Percentiles rank a stretch among this genome's conserved stretches.
Evolutionary conservation across 2,329 filamentous ascomycete genomes (phyloP).

Genomic region (Falciphora oryzae): DNA sequence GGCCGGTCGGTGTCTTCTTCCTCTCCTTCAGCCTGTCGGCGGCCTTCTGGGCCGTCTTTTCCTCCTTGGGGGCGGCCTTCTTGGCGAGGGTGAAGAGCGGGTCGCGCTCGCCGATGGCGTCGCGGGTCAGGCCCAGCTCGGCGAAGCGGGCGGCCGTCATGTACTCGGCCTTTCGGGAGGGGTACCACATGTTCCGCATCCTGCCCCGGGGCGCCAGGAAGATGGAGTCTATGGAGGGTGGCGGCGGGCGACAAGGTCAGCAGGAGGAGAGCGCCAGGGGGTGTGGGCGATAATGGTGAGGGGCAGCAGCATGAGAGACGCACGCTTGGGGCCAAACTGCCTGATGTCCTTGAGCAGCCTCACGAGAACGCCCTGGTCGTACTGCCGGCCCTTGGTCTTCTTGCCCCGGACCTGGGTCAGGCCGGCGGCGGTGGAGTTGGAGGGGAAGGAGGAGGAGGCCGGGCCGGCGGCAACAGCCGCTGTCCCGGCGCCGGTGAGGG

Average conservation of each 20-base stretch:
- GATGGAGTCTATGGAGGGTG: conserved; percentile 22
- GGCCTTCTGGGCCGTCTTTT: conserved; percentile 8
- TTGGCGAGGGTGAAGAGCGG: conserved; percentile 18
- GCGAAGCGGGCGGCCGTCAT: conserved; percentile 26
- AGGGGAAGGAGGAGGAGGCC: conserved; percentile 9
- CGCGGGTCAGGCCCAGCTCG: conserved; percentile 23
- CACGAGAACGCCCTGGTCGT: conserved; percentile 37
- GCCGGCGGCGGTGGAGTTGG: conserved; percentile 18
- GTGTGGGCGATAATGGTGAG: not conserved
- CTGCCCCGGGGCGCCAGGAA: conserved; percentile 28
- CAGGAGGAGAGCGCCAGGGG: too few relatives aligned
- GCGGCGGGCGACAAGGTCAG: not conserved
- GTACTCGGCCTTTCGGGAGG: conserved; percentile 28
- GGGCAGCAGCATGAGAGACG: conserved; percentile 7
- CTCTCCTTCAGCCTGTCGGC: conserved; percentile 13
- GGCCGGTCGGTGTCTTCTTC: conserved; percentile 6
- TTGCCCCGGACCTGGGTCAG: conserved; percentile 30
- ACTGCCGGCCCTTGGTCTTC: conserved; percentile 27
- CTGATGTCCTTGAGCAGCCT: conserved; percentile 35
- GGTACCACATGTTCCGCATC: conserved; percentile 32
- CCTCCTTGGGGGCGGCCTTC: conserved; percentile 5
- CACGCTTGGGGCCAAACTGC: conserved; percentile 34
- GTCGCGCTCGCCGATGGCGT: conserved; percentile 26
- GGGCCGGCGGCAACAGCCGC: conserved; percentile 10
- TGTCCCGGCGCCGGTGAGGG: conserved; percentile 13